Percentiles rank a stretch among this genome's conserved stretches.
Evolutionary conservation across 139 green algal species (phyloP).

Genomic region (Coelastrella sp.): DNA sequence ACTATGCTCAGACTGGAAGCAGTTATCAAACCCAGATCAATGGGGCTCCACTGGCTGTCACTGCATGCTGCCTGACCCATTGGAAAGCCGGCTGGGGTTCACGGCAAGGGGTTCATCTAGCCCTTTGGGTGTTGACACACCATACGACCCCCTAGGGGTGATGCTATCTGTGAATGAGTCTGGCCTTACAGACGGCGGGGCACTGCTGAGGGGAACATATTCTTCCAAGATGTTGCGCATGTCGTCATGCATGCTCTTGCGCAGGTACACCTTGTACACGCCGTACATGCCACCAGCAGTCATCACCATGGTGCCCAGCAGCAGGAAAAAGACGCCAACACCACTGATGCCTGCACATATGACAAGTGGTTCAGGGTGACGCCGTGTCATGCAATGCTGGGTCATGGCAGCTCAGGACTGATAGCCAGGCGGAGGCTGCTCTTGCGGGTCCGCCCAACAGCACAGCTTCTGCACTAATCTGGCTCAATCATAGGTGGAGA

Average conservation of each 20-base stretch:
- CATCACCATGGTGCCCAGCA: conserved; percentile 47
- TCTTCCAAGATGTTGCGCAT: conserved; percentile 85
- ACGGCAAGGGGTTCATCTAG: background rate
- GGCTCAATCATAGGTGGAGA: no score
- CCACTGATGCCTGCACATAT: conserved; percentile 41
- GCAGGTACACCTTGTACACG: conserved; percentile 61
- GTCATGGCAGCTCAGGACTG: no score
- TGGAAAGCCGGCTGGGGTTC: background rate
- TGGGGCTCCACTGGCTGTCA: background rate
- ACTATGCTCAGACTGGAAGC: no score
- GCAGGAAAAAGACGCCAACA: conserved; percentile 57
- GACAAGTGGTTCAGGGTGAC: background rate
- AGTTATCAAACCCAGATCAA: background rate
- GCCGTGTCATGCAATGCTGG: no score
- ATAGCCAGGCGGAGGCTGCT: no score
- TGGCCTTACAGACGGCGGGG: conserved; percentile 5
- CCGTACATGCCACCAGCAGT: conserved; percentile 53
- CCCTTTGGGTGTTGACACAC: background rate
- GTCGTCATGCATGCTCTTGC: conserved; percentile 66
- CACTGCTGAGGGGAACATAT: conserved; percentile 80
- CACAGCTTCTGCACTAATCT: no score
- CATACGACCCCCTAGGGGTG: background rate
- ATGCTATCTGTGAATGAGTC: conserved; percentile 15
- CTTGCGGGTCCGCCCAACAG: no score
- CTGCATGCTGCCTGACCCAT: background rate